These are phyloP conservation scores for Microbotryum saponariae DNA, from an alignment of 1,284 basidiomycete genomes.

Conservation along the genomic window DNA sequence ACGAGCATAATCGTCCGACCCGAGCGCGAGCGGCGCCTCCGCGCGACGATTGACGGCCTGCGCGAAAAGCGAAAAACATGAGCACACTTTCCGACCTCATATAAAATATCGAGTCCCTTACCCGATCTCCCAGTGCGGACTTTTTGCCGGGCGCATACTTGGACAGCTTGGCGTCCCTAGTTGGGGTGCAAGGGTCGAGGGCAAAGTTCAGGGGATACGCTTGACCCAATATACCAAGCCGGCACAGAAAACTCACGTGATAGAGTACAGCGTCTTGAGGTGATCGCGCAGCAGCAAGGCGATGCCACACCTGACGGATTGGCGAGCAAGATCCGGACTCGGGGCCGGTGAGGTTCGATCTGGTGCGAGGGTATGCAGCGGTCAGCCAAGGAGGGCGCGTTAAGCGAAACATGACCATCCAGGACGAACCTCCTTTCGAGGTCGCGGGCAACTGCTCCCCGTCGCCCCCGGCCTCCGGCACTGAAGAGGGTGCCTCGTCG, in stretches of 20 bases:
- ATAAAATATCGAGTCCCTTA: background rate
- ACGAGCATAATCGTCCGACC: conserved; percentile 51
- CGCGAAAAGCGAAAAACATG: conserved; percentile 31
- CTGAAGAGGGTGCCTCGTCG: conserved; percentile 41
- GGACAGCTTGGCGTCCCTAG: too few relatives aligned
- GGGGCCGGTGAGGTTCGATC: background rate
- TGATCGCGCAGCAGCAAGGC: conserved; percentile 76
- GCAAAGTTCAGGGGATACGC: conserved; percentile 46
- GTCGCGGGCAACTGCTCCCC: background rate
- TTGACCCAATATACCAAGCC: conserved; percentile 52
- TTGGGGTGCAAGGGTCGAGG: background rate
- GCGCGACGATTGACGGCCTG: conserved; percentile 38
- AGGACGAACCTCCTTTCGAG: background rate
- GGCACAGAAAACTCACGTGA: conserved; percentile 60
- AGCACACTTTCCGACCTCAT: background rate
- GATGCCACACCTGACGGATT: conserved; percentile 65
- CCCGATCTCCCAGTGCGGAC: too few relatives aligned
- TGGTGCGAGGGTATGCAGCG: background rate
- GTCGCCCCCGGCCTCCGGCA: too few relatives aligned
- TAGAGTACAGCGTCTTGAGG: conserved; percentile 66
- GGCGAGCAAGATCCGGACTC: conserved; percentile 37
- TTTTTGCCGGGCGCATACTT: background rate
- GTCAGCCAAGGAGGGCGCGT: background rate
- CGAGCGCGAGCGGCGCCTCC: conserved; percentile 51
- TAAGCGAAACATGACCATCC: background rate